Evolutionary conservation across 192 early-diverging fungal genomes (phyloP).

Genomic region (Linnemannia zychae): DNA sequence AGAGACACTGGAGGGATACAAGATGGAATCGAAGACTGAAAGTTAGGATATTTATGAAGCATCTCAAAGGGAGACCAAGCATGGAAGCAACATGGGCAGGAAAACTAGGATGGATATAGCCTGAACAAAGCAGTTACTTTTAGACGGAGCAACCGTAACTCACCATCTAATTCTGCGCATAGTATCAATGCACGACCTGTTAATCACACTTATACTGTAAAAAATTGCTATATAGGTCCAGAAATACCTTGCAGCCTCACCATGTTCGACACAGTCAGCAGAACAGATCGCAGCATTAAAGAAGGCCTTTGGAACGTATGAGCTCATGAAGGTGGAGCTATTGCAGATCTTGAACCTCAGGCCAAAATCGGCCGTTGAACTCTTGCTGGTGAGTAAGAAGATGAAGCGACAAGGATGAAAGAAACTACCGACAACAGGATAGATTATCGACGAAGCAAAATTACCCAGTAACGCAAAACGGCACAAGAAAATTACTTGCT

Average conservation of each 20-base stretch:
- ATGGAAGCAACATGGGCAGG: neutral
- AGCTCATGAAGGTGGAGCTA: constrained; percentile 80
- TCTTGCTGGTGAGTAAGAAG: constrained; percentile 65
- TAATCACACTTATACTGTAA: neutral
- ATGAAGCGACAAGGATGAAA: neutral
- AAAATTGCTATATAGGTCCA: constrained; percentile 48
- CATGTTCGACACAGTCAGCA: constrained; percentile 70
- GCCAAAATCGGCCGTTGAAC: constrained; percentile 74
- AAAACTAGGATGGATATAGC: neutral
- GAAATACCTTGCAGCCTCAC: constrained; percentile 68
- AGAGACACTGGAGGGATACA: neutral
- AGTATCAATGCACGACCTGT: neutral
- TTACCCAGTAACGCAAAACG: too few species aligned
- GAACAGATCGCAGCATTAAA: constrained; percentile 65
- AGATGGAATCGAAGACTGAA: too few species aligned
- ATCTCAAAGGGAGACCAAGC: too few species aligned
- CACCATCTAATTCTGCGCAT: neutral
- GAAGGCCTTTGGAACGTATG: constrained; percentile 54
- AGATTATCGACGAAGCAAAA: too few species aligned
- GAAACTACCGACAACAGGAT: too few species aligned
- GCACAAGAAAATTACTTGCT: too few species aligned
- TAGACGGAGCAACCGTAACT: neutral
- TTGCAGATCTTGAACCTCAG: constrained; percentile 82
- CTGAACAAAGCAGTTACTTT: neutral
- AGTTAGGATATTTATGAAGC: too few species aligned